A percentile compares a stretch with the other conserved stretches of the same genome.
phyloP scores from a whole-genome alignment of 352 stramenopile species.

The Pythium plurisporium region DNA sequence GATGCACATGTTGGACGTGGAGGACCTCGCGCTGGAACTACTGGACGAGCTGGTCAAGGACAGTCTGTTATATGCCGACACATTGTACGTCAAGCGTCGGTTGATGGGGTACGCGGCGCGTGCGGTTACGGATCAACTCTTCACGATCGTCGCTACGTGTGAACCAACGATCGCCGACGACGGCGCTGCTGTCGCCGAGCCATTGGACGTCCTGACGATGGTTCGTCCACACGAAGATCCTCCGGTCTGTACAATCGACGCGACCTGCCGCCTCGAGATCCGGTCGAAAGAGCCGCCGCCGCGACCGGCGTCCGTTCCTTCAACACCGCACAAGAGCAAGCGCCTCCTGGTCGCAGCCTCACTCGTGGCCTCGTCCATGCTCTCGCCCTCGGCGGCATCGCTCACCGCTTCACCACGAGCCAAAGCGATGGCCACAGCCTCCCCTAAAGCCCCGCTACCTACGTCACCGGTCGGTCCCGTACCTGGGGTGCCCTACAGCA shows the following conservation, averaged over 20 bases:
- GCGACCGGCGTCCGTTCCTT: not conserved
- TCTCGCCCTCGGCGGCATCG: not conserved
- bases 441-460: not conserved
- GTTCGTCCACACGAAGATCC: not conserved
- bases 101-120: slow-evolving; percentile 29
- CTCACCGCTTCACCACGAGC: not conserved
- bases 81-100: slow-evolving; percentile 18
- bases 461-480: not conserved
- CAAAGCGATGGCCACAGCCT: not conserved
- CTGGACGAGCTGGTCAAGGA: slow-evolving; percentile 10
- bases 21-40: slow-evolving; percentile 29
- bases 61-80: slow-evolving; percentile 20
- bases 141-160: slow-evolving; percentile 13
- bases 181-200: not conserved
- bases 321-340: slow-evolving; percentile 5
- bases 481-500: slow-evolving; percentile 40
- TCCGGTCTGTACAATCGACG: slow-evolving; percentile 6
- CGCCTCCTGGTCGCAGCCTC: slow-evolving; percentile 6
- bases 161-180: not conserved
- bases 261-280: slow-evolving; percentile 13
- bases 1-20: slow-evolving; percentile 16
- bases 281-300: not conserved
- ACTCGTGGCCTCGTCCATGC: slow-evolving; percentile 3
- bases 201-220: not conserved
- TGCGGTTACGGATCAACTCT: slow-evolving; percentile 18